phyloP scores from a whole-genome alignment of 2,329 filamentous ascomycete genomes.

The Trichoderma koningii region DNA sequence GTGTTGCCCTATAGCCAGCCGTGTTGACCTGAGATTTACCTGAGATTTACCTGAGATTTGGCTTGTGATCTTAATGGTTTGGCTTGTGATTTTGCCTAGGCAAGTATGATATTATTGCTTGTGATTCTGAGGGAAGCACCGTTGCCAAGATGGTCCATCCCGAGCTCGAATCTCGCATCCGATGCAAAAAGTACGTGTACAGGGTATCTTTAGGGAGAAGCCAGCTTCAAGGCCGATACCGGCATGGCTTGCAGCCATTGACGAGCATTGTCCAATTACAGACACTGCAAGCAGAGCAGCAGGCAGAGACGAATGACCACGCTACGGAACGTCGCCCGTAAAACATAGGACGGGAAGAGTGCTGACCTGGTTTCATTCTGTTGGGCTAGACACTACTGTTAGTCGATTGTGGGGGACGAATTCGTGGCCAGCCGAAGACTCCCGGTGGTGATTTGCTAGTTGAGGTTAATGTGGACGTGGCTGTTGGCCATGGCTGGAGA shows the following conservation, averaged over 20 bases:
- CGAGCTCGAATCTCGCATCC: no score
- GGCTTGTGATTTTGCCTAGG: not conserved
- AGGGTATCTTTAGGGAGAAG: no score
- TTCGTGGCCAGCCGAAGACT: constrained; percentile 18
- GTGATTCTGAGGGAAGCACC: constrained; percentile 12
- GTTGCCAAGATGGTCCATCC: not conserved
- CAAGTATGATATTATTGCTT: not conserved
- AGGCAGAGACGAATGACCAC: not conserved
- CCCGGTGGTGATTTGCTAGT: constrained; percentile 21
- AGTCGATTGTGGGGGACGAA: constrained; percentile 23
- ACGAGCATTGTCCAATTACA: not conserved
- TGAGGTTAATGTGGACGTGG: constrained; percentile 7
- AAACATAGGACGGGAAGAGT: constrained; percentile 2
- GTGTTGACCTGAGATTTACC: no score
- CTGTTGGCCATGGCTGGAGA: constrained; percentile 2
- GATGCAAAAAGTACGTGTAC: no score
- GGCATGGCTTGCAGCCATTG: not conserved
- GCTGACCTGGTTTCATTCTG: constrained; percentile 1
- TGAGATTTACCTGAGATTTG: no score
- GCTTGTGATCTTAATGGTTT: not conserved
- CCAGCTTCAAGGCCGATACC: constrained; percentile 4
- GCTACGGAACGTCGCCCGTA: not conserved
- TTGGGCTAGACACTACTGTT: constrained; percentile 22
- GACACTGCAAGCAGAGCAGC: not conserved
- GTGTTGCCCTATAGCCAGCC: no score